Conservation (phyloP, 495 filamentous ascomycete species). For the Aspergillus ellipticus region DNA sequence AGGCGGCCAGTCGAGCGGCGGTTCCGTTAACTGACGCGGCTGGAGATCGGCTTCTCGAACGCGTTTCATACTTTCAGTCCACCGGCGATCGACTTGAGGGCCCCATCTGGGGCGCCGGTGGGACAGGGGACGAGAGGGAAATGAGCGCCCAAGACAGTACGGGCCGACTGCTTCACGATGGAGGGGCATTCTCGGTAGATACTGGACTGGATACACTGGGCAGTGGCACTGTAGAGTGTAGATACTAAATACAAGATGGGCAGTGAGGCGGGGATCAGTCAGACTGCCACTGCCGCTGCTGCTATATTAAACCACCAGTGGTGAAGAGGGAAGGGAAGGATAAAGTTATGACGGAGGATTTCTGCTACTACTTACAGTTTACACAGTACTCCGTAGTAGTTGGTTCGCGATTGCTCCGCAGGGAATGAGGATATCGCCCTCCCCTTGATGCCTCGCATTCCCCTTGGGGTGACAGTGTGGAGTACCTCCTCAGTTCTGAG, state of each 20-base stretch:
- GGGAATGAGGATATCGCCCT: background rate
- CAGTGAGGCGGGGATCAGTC: background rate
- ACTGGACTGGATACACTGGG: no score
- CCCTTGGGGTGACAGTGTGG: no score
- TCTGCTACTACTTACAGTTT: no score
- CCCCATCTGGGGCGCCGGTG: constrained; percentile 4
- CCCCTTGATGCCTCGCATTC: no score
- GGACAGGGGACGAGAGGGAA: background rate
- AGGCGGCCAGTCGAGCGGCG: constrained; percentile 1
- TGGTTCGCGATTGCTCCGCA: background rate
- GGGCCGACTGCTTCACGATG: background rate
- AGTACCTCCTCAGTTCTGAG: no score
- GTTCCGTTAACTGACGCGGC: constrained; percentile 11
- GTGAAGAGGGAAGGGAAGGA: background rate
- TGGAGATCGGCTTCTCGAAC: constrained; percentile 16
- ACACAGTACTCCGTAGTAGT: background rate
- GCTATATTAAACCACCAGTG: background rate
- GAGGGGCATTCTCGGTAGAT: no score
- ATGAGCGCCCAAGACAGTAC: background rate
- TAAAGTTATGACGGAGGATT: background rate
- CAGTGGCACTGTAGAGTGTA: no score
- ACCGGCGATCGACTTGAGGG: constrained; percentile 7
- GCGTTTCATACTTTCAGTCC: constrained; percentile 10
- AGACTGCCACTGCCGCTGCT: background rate
- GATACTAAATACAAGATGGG: background rate